Conservation (phyloP, 768 basidiomycete genomes). For the Leccinum ochraceum region DNA sequence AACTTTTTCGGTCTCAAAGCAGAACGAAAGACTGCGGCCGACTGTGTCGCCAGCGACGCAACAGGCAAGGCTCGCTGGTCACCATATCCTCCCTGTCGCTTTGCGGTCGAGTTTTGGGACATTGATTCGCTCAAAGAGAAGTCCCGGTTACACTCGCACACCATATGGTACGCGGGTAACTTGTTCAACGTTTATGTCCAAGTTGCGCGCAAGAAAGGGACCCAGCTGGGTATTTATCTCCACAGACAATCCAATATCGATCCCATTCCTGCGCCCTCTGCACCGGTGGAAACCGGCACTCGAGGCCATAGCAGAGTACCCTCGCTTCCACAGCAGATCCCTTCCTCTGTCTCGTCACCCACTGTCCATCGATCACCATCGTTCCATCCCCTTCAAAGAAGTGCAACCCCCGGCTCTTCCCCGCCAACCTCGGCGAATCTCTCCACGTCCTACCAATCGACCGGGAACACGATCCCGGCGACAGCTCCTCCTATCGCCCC, state of each 20-base stretch:
- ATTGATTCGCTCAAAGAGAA: constrained; percentile 82
- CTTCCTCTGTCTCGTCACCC: constrained; percentile 28
- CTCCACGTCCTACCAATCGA: constrained; percentile 25
- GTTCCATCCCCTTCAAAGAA: constrained; percentile 44
- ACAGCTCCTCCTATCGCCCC: constrained; percentile 51
- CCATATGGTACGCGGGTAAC: constrained; percentile 88
- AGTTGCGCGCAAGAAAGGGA: constrained; percentile 77
- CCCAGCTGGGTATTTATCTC: constrained; percentile 85
- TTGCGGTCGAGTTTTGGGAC: constrained; percentile 91
- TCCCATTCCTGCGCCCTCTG: constrained; percentile 71
- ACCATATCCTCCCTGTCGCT: constrained; percentile 77
- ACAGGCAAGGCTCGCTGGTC: constrained; percentile 57
- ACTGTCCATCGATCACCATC: constrained; percentile 46
- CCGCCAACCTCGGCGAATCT: constrained; percentile 22
- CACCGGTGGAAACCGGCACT: constrained; percentile 41
- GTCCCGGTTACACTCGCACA: constrained; percentile 77
- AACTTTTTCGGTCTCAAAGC: constrained; percentile 67
- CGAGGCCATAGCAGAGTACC: constrained; percentile 31
- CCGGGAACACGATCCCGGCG: constrained; percentile 35
- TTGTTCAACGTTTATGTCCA: constrained; percentile 90
- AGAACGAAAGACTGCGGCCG: constrained; percentile 41
- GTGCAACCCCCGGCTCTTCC: constrained; percentile 42
- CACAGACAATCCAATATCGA: constrained; percentile 85
- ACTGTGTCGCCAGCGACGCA: constrained; percentile 44
- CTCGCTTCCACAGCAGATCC: constrained; percentile 33